These are phyloP conservation scores for Mortierella alpina DNA, from an alignment of 192 early-diverging fungal genomes.

Conservation along the genomic window DNA sequence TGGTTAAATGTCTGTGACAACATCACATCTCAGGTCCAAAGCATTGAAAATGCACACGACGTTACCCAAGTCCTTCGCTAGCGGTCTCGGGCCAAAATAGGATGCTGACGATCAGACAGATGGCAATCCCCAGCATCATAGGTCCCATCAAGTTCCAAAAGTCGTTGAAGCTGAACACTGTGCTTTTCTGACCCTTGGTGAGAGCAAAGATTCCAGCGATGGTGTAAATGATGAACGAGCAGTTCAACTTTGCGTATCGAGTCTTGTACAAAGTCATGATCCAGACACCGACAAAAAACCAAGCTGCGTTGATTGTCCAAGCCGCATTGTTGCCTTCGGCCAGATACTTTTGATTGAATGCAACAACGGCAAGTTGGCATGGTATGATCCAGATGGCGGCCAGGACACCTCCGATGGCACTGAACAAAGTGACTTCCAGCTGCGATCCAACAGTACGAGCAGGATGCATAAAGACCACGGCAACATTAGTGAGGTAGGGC, in stretches of 20 bases:
- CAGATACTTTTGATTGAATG: constrained; percentile 48
- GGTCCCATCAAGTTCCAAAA: constrained; percentile 51
- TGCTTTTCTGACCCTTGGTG: constrained; percentile 26
- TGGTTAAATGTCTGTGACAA: background rate
- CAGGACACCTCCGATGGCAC: constrained; percentile 50
- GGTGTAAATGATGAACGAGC: constrained; percentile 57
- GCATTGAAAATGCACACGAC: background rate
- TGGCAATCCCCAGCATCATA: constrained; percentile 51
- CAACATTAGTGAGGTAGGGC: constrained; percentile 43
- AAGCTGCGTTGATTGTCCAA: constrained; percentile 45
- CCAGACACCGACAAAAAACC: constrained; percentile 59
- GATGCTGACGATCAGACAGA: constrained; percentile 57
- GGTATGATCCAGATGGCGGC: constrained; percentile 55
- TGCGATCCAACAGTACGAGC: constrained; percentile 61
- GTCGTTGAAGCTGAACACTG: constrained; percentile 15
- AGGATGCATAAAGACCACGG: constrained; percentile 61
- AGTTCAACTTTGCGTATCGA: constrained; percentile 57
- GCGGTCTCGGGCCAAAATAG: constrained; percentile 63
- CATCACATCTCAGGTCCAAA: background rate
- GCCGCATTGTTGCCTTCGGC: constrained; percentile 29
- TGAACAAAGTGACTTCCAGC: constrained; percentile 59
- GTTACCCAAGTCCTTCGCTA: constrained; percentile 60
- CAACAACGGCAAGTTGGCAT: constrained; percentile 30
- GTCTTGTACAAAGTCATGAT: constrained; percentile 50
- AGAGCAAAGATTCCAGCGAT: constrained; percentile 58